These are phyloP conservation scores for Erodium trifolium DNA, from an alignment of 441 rosid genomes.

Conservation along the genomic window DNA sequence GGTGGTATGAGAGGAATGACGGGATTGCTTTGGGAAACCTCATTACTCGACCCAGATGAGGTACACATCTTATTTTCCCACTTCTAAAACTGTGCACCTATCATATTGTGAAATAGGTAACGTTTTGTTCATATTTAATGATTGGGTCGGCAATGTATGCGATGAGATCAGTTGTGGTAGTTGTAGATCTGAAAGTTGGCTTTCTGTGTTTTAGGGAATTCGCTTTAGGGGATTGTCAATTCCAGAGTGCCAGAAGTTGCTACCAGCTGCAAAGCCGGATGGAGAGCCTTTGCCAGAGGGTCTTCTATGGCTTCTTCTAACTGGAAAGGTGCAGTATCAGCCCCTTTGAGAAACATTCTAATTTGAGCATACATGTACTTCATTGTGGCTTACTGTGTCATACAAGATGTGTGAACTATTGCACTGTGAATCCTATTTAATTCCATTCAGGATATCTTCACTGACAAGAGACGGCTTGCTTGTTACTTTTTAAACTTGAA, in stretches of 20 bases:
- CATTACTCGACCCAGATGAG: conserved; percentile 92
- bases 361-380: background rate
- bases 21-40: conserved; percentile 95
- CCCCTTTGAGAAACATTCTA: conserved; percentile 5
- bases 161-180: background rate
- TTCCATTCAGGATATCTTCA: background rate
- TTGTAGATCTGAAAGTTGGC: conserved; percentile 11
- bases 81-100: background rate
- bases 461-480: background rate
- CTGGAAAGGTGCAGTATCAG: conserved; percentile 60
- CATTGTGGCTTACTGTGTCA: background rate
- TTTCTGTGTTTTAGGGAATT: conserved; percentile 58
- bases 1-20: conserved; percentile 99
- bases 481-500: background rate
- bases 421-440: background rate
- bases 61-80: conserved; percentile 23
- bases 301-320: conserved; percentile 93
- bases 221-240: conserved; percentile 87
- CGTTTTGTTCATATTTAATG: conserved; percentile 2
- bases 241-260: conserved; percentile 90
- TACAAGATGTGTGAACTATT: background rate
- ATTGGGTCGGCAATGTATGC: background rate
- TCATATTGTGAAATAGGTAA: background rate
- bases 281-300: conserved; percentile 98
- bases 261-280: conserved; percentile 77